Conservation (phyloP, 2,329 filamentous ascomycete species). For the Ophiostoma ulmi region DNA sequence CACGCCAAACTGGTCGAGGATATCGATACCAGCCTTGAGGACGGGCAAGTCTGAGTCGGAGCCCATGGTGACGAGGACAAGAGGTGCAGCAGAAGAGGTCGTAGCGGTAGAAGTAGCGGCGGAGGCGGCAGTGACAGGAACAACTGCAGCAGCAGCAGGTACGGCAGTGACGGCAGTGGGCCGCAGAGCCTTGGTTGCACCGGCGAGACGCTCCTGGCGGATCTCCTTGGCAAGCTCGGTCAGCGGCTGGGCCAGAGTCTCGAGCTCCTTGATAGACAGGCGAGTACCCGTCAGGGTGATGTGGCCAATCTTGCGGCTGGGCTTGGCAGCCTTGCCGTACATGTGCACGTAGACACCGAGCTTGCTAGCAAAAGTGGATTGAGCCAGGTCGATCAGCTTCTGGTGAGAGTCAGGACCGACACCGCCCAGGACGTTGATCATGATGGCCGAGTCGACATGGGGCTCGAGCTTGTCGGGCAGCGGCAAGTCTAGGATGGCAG, state of each 20-base stretch:
- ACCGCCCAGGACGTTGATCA: conserved; percentile 77
- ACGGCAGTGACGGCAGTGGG: conserved; percentile 28
- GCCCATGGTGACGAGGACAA: conserved; percentile 78
- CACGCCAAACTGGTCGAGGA: conserved; percentile 65
- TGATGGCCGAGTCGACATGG: conserved; percentile 60
- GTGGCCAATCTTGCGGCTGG: conserved; percentile 91
- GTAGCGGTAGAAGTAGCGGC: conserved; percentile 18
- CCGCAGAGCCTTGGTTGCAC: conserved; percentile 38
- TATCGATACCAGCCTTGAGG: conserved; percentile 59
- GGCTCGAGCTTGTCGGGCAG: conserved; percentile 52
- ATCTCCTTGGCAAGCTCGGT: conserved; percentile 60
- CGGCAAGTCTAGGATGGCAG: conserved; percentile 69
- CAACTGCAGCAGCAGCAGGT: neutral
- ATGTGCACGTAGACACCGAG: conserved; percentile 65
- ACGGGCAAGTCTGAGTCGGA: conserved; percentile 72
- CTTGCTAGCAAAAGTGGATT: conserved; percentile 40
- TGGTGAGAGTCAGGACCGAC: conserved; percentile 59
- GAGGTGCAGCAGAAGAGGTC: conserved; percentile 38
- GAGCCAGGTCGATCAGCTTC: conserved; percentile 44
- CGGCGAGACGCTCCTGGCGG: conserved; percentile 48
- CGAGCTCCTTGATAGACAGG: conserved; percentile 56
- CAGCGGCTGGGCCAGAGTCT: conserved; percentile 58
- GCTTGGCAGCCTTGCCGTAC: conserved; percentile 85
- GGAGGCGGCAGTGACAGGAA: neutral
- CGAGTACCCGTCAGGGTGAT: conserved; percentile 72